Evolutionary conservation across 169 alveolate genomes (phyloP), one percentile per base, ranked within the genome.

Genomic region (Eimeria necatrix): DNA sequence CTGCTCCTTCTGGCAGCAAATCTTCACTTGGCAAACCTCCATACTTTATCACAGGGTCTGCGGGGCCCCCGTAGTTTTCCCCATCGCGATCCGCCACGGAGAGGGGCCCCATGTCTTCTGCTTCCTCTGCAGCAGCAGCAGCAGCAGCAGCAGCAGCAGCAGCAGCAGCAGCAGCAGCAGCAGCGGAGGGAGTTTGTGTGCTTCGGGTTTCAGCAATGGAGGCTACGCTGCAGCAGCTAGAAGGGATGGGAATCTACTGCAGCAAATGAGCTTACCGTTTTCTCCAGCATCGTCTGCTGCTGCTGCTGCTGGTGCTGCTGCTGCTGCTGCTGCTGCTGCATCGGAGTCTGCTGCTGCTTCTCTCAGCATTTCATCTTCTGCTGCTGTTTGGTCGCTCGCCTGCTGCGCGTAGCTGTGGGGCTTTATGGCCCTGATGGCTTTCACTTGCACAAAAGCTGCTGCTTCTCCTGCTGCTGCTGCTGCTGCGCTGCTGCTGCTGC

Each of bases 291-390:
- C 51, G 18, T 32, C 81, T 71, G 81, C 81, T 71, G 81, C 48
- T 32, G 81, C 81, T 71, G 81, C 81, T 71, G 81, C 81, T 71
- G 81, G 10, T 61, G 73, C 73, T 71, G 81, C 51, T 70, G 81
- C 81, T 70, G 81, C 46, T 70, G 81, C 81, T 32, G 81, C 51
- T 71, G 81, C 81, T 71, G 81, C 81, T 71, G 81, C n/a, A 2
- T 32, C 81, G 10, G 81, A 20, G 18, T 32, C 16, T 6, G 12
- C 61, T 12, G 8, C 61, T n/a, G 86, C 56, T 10, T 76, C 86
- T 20, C 46, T 48, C 10, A 76, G 59, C 86, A 76, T 46, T 76
- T 32, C 60, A 48, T 48, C 53, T 76, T 76, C 86, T 32, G 86
- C 64, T 48, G 7, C 64, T 32, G 86, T 48, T 32, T 76, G 86